Evolutionary conservation across 2,329 filamentous ascomycete species (phyloP), one percentile per base, ranked within the genome.

Genomic region (Cylindrodendrum hubeiense): DNA sequence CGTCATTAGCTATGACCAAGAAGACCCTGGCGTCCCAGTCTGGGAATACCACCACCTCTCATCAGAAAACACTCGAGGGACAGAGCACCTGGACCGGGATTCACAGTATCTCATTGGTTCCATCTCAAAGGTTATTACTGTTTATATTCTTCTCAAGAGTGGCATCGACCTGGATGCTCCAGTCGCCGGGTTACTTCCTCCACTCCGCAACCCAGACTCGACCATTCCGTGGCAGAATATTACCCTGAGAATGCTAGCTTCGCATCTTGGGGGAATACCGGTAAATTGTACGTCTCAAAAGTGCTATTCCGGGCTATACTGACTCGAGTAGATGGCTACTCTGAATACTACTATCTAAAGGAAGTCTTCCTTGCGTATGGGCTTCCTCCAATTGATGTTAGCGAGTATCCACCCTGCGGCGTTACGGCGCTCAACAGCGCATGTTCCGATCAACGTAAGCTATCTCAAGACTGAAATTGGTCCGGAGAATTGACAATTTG

Each of bases 21-120:
- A 65, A 0, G 61, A 75, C 5, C 58, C 73, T 8, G 60, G 66
- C 4, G 61, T 72, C 2, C 77, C 78, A 2, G 26, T 83, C 7
- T 84, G 80, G 80, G 79, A 83, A 57, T 81, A 80, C 51, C 81
- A 83, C 47, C 80, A 83, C 51, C 74, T 80, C 1, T 76, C 76
- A 4, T 57, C 72, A 2, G 69, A 56, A 5, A 83, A 81, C 26
- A 67, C 72, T 6, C 72, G 76, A n/a, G 80, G 79, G 21, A 80
- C 79, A 0, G 71, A 74, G 26, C 9, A 71, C 1, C 41, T 81
- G 0, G 65, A 77, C 21, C 71, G 76, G 0, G 71, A 81, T 58
- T 81, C 80, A 0, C 80, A 83, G 67, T 84, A 82, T 43, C 72
- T 83, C 4, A 77, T 84, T 33, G 82, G 80, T 0, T 83, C 79